Evolutionary conservation across 768 basidiomycete species (phyloP).

Genomic region (Boletellus sp.): DNA sequence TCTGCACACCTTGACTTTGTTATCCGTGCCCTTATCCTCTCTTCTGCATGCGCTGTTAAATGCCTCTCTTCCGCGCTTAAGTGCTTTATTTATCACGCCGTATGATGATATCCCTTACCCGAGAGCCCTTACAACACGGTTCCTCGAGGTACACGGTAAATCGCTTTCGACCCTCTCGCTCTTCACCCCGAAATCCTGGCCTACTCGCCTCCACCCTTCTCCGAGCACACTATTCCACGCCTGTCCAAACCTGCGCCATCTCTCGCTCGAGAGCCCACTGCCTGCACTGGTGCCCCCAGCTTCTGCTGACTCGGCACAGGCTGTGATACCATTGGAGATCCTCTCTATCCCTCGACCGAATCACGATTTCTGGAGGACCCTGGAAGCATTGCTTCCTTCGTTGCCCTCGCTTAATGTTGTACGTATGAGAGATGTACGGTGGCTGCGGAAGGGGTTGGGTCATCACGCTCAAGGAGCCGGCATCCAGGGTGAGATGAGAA

Average conservation of each 20-base stretch:
- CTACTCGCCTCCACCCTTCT: constrained; percentile 53
- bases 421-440: constrained; percentile 64
- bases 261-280: constrained; percentile 69
- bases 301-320: constrained; percentile 29
- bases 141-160: constrained; percentile 59
- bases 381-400: constrained; percentile 53
- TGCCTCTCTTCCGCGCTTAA: constrained; percentile 59
- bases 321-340: constrained; percentile 44
- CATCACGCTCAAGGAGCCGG: constrained; percentile 66
- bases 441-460: constrained; percentile 67
- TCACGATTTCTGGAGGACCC: constrained; percentile 49
- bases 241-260: constrained; percentile 58
- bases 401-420: constrained; percentile 57
- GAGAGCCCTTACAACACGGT: constrained; percentile 50
- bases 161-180: constrained; percentile 59
- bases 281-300: constrained; percentile 43
- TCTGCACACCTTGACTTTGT: constrained; percentile 56
- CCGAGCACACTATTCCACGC: constrained; percentile 44
- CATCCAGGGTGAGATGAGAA: constrained; percentile 75
- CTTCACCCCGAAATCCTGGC: constrained; percentile 69
- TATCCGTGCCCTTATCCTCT: constrained; percentile 66
- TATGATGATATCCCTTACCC: constrained; percentile 67
- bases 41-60: constrained; percentile 57
- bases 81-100: constrained; percentile 66
- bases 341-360: constrained; percentile 76